Conservation (phyloP, 345 rosid species). For the Lepidium sativum region DNA sequence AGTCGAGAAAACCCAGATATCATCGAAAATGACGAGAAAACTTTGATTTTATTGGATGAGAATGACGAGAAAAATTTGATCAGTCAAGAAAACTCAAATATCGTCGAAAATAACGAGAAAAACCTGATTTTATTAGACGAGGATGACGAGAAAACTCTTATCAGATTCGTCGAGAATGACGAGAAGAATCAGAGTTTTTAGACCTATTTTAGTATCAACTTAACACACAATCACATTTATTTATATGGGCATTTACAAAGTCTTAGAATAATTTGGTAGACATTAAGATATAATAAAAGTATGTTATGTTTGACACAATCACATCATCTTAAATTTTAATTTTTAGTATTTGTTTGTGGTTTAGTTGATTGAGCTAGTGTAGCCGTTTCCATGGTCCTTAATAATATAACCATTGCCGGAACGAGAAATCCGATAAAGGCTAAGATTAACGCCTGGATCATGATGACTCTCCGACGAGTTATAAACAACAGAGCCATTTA, state of each 20-base stretch:
- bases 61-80: too few species aligned
- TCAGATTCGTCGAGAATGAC: too few species aligned
- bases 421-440: constrained; percentile 35
- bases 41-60: too few species aligned
- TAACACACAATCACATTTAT: neutral
- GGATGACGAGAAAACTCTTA: too few species aligned
- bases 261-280: neutral
- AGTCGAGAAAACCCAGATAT: too few species aligned
- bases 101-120: too few species aligned
- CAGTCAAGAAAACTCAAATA: too few species aligned
- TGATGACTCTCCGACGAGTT: constrained; percentile 48
- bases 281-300: neutral
- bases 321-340: neutral
- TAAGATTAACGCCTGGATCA: constrained; percentile 70
- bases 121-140: too few species aligned
- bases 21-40: too few species aligned
- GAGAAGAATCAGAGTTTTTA: too few species aligned
- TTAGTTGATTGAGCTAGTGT: constrained; percentile 22
- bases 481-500: constrained; percentile 62
- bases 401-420: constrained; percentile 27
- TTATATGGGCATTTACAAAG: neutral
- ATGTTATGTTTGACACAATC: neutral
- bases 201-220: neutral
- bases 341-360: neutral
- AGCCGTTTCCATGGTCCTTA: constrained; percentile 35